These are phyloP conservation scores for Ganoderma multipileum DNA, from an alignment of 1,284 basidiomycete genomes.

Conservation along the genomic window DNA sequence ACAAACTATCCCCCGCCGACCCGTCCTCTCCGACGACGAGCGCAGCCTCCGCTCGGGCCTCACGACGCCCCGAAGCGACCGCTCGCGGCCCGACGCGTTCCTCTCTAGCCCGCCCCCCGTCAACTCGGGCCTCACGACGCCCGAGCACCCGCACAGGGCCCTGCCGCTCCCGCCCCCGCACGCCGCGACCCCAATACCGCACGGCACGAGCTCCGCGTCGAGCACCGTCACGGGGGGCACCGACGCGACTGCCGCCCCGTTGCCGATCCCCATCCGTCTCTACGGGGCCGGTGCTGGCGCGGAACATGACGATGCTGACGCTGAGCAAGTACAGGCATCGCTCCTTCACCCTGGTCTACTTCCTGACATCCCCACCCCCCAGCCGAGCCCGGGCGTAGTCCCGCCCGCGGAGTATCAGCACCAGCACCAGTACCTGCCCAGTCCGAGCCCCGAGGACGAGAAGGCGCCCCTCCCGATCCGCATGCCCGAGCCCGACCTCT, in stretches of 20 bases:
- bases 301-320: slow-evolving; percentile 12
- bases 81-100: slow-evolving; percentile 28
- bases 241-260: slow-evolving; percentile 28
- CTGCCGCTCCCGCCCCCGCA: too few relatives aligned
- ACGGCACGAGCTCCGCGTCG: slow-evolving; percentile 25
- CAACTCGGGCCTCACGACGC: slow-evolving; percentile 39
- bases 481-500: slow-evolving; percentile 19
- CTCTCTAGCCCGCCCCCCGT: slow-evolving; percentile 33
- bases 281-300: slow-evolving; percentile 18
- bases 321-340: slow-evolving; percentile 32
- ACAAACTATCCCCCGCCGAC: slow-evolving; percentile 11
- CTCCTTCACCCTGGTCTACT: slow-evolving; percentile 35
- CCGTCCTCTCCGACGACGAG: slow-evolving; percentile 27
- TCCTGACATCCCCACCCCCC: slow-evolving; percentile 29
- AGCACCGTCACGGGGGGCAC: slow-evolving; percentile 25
- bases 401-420: slow-evolving; percentile 31
- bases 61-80: slow-evolving; percentile 32
- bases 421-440: slow-evolving; percentile 24
- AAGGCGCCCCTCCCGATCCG: slow-evolving; percentile 9
- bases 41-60: slow-evolving; percentile 23
- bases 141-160: slow-evolving; percentile 23
- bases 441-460: slow-evolving; percentile 13
- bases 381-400: slow-evolving; percentile 31
- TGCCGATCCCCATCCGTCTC: slow-evolving; percentile 34
- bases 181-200: slow-evolving; percentile 29